Evolutionary conservation across 805 yeast genomes (phyloP), one percentile per base, ranked within the genome.

Genomic region (Wickerhamomyces ciferrii): DNA sequence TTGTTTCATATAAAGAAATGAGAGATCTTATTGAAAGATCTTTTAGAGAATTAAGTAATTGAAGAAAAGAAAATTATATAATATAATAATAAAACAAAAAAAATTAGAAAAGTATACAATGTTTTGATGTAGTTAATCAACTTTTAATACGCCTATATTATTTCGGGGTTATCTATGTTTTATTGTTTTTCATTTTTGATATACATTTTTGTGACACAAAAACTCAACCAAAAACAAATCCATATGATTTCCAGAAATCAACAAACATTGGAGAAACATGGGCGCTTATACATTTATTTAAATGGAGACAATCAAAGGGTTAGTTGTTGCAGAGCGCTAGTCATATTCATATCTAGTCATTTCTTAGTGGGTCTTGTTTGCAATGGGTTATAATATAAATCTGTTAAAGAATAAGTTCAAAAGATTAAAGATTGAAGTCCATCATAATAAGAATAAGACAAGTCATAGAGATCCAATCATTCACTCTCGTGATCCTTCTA

Each of bases 1-100:
- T 94, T 37, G 84, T 88, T 45, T 81, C 91, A 55, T 94, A 85
- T 64, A 86, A 85, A 67, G 96, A 90, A 65, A 70, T 94, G 51
- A 79, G 82, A 61, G 84, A 78, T 53, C 66, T 86, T 55, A 73
- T 90, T 34, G 92, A 84, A 50, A 69, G 74, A 48, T 79, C 85
- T 17, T 88, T 88, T 62, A 72, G 86, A 50, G 75, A 72, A 48
- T 56, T 60, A 37, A 43, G 48, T n/a, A 54, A 52, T 39, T 56
- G 49, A 19, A n/a, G 19, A 18, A 14, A 21, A 18, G 10, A 18
- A 18, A 29, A 10, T n/a, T 31, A 20, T 14, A 20, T 19, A 37
- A 18, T n/a, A 19, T 9, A 24, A 32, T 4, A 15, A 41, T 17
- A 20, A 20, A 5, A 5, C 13, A 14, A 18, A 39, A 39, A 39